Percentiles rank a stretch among this genome's conserved stretches.
phyloP scores from a whole-genome alignment of 495 filamentous ascomycete species.

The Neurospora sp. region DNA sequence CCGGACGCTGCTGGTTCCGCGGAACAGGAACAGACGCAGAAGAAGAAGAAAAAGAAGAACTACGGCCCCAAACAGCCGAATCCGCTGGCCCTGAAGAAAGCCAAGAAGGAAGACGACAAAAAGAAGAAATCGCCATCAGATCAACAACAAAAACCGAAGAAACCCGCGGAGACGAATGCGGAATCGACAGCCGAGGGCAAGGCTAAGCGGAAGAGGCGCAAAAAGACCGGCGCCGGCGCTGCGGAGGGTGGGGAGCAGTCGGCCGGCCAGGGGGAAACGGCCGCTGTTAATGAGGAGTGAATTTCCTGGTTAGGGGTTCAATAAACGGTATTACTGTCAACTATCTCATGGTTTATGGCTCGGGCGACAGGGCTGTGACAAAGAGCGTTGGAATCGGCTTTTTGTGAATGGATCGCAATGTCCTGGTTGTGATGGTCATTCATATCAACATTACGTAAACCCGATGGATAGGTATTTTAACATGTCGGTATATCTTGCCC shows the following conservation, averaged over 20 bases:
- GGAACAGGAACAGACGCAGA: conserved; percentile 17
- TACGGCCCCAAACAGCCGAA: conserved; percentile 77
- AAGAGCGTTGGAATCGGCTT: neutral
- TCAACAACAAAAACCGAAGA: conserved; percentile 10
- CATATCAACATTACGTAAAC: too few species aligned
- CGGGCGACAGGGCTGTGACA: neutral
- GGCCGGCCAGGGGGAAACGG: conserved; percentile 11
- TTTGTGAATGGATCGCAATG: neutral
- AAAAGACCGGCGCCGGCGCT: conserved; percentile 22
- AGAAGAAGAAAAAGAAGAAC: conserved; percentile 47
- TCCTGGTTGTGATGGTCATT: too few species aligned
- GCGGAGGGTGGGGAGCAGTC: conserved; percentile 4
- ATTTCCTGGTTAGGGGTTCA: neutral
- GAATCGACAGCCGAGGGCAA: conserved; percentile 15
- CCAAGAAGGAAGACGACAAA: conserved; percentile 11
- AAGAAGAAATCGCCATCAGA: neutral
- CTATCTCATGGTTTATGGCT: neutral
- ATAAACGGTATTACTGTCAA: neutral
- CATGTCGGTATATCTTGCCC: too few species aligned
- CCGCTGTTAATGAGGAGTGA: conserved; percentile 4
- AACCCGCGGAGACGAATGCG: conserved; percentile 3
- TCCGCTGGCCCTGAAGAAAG: conserved; percentile 80
- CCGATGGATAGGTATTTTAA: too few species aligned
- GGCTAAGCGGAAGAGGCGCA: conserved; percentile 35
- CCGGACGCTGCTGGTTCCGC: conserved; percentile 8